phyloP scores from a whole-genome alignment of 2,329 filamentous ascomycete species.

The Pseudogymnoascus sp. region DNA sequence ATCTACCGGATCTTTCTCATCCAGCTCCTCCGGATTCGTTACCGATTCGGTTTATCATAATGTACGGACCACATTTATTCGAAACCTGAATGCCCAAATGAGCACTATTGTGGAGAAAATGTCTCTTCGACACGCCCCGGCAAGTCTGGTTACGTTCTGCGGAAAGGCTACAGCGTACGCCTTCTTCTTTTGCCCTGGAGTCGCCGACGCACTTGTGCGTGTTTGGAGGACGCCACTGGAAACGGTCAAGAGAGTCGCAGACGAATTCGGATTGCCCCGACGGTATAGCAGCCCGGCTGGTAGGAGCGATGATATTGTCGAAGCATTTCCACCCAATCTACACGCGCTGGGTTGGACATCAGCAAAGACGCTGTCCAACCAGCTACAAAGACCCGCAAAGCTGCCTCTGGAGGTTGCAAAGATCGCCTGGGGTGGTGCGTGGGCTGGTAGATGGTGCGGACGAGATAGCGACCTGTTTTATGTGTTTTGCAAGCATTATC shows the following conservation, averaged over 20 bases:
- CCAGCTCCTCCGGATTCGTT: slow-evolving; percentile 57
- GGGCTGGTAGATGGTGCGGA: slow-evolving; percentile 65
- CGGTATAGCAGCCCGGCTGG: slow-evolving; percentile 28
- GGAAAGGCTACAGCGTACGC: slow-evolving; percentile 67
- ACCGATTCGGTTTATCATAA: slow-evolving; percentile 66
- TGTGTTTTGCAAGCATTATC: slow-evolving; percentile 64
- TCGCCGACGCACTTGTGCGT: slow-evolving; percentile 60
- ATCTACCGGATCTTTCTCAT: slow-evolving; percentile 47
- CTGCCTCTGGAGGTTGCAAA: slow-evolving; percentile 53
- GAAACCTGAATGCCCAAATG: slow-evolving; percentile 63
- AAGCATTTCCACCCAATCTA: slow-evolving; percentile 38
- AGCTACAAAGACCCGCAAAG: slow-evolving; percentile 45
- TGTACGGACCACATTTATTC: slow-evolving; percentile 60
- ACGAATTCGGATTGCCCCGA: slow-evolving; percentile 52
- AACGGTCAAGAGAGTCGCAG: slow-evolving; percentile 52
- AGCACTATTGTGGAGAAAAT: slow-evolving; percentile 66
- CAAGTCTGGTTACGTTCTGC: slow-evolving; percentile 58
- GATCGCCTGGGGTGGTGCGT: slow-evolving; percentile 60
- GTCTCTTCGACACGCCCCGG: slow-evolving; percentile 51
- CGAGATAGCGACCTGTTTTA: slow-evolving; percentile 67
- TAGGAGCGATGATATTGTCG: slow-evolving; percentile 28
- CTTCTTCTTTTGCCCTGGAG: slow-evolving; percentile 65
- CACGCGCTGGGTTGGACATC: slow-evolving; percentile 55
- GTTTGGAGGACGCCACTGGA: slow-evolving; percentile 57
- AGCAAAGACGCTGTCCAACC: slow-evolving; percentile 44